Base-by-base conservation (phyloP, 345 rosid genomes). In the Brassica nigra region DNA sequence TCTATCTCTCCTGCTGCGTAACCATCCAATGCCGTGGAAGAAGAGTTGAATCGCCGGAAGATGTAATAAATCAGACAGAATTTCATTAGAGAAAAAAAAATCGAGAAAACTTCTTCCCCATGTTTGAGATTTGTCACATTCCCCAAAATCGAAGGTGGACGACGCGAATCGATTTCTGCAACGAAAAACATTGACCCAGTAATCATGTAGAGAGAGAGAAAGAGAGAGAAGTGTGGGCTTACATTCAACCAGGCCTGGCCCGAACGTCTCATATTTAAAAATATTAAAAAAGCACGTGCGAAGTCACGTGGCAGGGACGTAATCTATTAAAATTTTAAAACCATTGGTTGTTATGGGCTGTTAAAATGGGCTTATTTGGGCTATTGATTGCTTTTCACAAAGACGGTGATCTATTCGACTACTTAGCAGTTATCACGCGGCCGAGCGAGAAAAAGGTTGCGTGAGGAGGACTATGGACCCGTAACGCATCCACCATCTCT, bases 71-170 rank as follows among this genome's bases (percentile, higher is more conserved):
- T 69, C 79, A 68, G 71, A 79, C 70, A 62, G 29, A 49, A 79
- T 33, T 28, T 71, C 66, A 62, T 42, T 1, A 54, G 66, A 39
- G 10, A 39, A 39, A 10, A 18, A 18, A 62, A 65, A 72, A 20
- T 73, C 77, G 68, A 66, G 54, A 73, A 39, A 62, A 27, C 71
- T 34, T 65, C 71, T 65, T 54, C 64, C 75, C 64, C 70, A 73
- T 68, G 75, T 68, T 39, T 74, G 82, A 67, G 57, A 49, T 49
- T 73, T 70, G 77, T 61, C 74, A 79, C 70, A 79, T 79, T 79
- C 82, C 82, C 82, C 78, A 27, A 68, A 49, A 79, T 68, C 82
- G 36, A 74, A 68, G 75, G 70, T 80, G 75, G 15, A n/a, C 15
- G 2, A 52, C 67, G 70, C 59, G 10, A 80, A 80, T 68, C 61